phyloP scores from a whole-genome alignment of 768 basidiomycete species.

The Leccinum broughii region DNA sequence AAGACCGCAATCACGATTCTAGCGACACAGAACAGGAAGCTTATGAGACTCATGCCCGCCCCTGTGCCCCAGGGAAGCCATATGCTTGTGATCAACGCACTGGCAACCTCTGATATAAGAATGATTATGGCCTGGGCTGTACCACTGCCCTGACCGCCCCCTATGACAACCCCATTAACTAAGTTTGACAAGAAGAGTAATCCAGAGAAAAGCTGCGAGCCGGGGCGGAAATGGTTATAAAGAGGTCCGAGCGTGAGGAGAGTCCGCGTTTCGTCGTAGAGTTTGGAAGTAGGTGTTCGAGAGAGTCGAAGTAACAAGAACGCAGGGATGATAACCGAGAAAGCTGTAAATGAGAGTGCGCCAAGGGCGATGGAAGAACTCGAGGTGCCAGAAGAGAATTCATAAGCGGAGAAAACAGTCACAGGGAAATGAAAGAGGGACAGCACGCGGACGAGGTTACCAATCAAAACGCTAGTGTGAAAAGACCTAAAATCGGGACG shows the following conservation, averaged over 20 bases:
- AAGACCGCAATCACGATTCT: conserved; percentile 89
- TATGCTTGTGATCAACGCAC: conserved; percentile 85
- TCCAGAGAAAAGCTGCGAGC: conserved; percentile 85
- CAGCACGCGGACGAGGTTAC: conserved; percentile 89
- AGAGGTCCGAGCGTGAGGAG: conserved; percentile 87
- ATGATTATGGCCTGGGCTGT: conserved; percentile 91
- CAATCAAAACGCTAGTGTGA: conserved; percentile 78
- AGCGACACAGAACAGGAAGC: conserved; percentile 90
- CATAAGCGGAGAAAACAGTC: conserved; percentile 86
- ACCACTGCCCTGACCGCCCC: conserved; percentile 86
- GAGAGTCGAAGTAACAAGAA: conserved; percentile 77
- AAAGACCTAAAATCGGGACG: conserved; percentile 70
- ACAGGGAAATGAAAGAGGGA: conserved; percentile 94
- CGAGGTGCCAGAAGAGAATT: conserved; percentile 45
- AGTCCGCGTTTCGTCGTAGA: conserved; percentile 94
- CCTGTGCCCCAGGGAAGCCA: conserved; percentile 98
- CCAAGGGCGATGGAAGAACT: conserved; percentile 73
- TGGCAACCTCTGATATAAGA: conserved; percentile 82
- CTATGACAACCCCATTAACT: conserved; percentile 80
- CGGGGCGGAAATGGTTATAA: conserved; percentile 93
- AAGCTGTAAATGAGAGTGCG: conserved; percentile 72
- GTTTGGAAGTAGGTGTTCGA: conserved; percentile 79
- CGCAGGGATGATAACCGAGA: conserved; percentile 77
- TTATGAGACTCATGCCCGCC: conserved; percentile 94
- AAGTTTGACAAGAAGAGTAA: conserved; percentile 82